Percentiles rank a stretch among this genome's conserved stretches.
These are phyloP conservation scores for Leishmania braziliensis DNA, from an alignment of 208 protist genomes.

Conservation along the genomic window DNA sequence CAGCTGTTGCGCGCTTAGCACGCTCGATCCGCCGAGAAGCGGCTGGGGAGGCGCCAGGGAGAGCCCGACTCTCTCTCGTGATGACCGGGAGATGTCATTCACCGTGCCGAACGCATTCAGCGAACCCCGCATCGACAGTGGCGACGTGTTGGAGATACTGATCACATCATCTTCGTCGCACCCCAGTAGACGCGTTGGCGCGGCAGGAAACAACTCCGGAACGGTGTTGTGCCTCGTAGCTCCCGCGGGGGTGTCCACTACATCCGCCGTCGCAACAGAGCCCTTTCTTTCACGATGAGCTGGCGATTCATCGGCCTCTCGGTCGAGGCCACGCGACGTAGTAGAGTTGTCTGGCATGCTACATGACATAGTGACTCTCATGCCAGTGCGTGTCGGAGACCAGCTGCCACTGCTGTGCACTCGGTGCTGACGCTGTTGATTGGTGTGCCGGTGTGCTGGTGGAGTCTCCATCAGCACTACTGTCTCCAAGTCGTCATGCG, in stretches of 20 bases:
- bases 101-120: not conserved
- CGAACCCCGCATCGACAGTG: not conserved
- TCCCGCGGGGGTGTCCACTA: too few species aligned
- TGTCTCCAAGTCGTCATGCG: slow-evolving; percentile 21
- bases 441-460: not conserved
- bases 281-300: not conserved
- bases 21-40: slow-evolving; percentile 20
- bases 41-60: slow-evolving; percentile 16
- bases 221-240: not conserved
- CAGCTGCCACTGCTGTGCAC: not conserved
- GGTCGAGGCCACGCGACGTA: not conserved
- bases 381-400: slow-evolving; percentile 7
- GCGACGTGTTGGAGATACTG: not conserved
- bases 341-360: not conserved
- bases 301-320: not conserved
- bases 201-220: not conserved
- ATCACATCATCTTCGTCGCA: not conserved
- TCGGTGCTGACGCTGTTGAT: not conserved
- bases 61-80: not conserved
- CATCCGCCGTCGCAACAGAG: not conserved
- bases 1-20: slow-evolving; percentile 4
- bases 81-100: not conserved
- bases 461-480: slow-evolving; percentile 26
- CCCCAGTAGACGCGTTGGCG: not conserved
- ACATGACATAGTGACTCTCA: not conserved